phyloP scores from a whole-genome alignment of 2,329 filamentous ascomycete genomes.

The Moelleriella libera region DNA sequence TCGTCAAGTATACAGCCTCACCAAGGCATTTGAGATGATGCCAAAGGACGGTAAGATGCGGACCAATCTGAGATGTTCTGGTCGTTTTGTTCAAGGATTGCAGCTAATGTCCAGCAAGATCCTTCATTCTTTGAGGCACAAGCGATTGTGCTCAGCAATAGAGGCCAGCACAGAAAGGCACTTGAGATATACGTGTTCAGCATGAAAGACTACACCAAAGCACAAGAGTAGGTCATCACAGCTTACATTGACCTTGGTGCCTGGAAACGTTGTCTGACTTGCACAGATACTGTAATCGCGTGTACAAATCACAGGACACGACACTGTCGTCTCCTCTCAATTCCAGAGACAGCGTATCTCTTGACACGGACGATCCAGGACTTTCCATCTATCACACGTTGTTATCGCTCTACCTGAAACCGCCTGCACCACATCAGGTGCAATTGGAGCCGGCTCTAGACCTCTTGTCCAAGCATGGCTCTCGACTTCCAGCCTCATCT shows the following conservation, averaged over 20 bases:
- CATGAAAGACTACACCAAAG: slow-evolving; percentile 72
- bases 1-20: slow-evolving; percentile 60
- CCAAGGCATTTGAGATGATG: slow-evolving; percentile 62
- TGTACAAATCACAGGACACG: slow-evolving; percentile 50
- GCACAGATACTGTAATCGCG: slow-evolving; percentile 70
- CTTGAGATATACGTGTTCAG: slow-evolving; percentile 97
- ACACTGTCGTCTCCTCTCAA: slow-evolving; percentile 18
- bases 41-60: slow-evolving; percentile 55
- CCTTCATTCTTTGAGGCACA: slow-evolving; percentile 77
- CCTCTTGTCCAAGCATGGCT: slow-evolving; percentile 83
- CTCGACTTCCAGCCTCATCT: slow-evolving; percentile 74
- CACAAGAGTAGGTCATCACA: slow-evolving; percentile 60
- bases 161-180: slow-evolving; percentile 90
- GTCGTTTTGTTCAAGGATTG: background rate
- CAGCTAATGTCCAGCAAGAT: slow-evolving; percentile 34
- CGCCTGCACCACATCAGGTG: slow-evolving; percentile 56
- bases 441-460: slow-evolving; percentile 70
- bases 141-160: slow-evolving; percentile 82
- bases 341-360: slow-evolving; percentile 17
- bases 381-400: slow-evolving; percentile 86
- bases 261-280: slow-evolving; percentile 7
- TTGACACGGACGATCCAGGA: slow-evolving; percentile 33
- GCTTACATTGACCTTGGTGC: background rate
- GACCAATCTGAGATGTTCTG: background rate
- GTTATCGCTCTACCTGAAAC: slow-evolving; percentile 76